Evolutionary conservation across 805 yeast genomes (phyloP), one percentile per base, ranked within the genome.

Genomic region (Schizosaccharomyces pombe): DNA sequence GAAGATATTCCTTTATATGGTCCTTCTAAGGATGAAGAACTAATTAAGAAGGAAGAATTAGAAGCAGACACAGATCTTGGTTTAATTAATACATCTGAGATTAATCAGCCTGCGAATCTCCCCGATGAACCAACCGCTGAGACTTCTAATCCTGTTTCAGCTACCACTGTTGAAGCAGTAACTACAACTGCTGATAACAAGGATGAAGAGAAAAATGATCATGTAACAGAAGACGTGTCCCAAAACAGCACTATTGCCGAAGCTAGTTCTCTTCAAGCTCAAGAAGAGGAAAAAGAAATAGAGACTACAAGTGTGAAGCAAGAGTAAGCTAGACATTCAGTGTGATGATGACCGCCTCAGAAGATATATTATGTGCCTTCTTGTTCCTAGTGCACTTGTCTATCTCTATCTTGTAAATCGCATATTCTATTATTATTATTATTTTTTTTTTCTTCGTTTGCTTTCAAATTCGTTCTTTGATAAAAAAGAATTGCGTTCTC

Each of bases 51-150:
- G 52, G 14, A 47, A 29, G 32, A 47, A 29, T 19, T 30, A 4
- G 52, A 47, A 19, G 52, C 19, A 14, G 32, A 37, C n/a, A n/a
- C n/a, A 37, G 43, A 37, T 37, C 43, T 37, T 37, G 43, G 43
- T 4, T 37, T 37, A 37, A 37, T 37, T 19, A 24, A 37, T 37
- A 14, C 43, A 4, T 24, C 43, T 37, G 8, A 37, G 22, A 37
- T 16, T 14, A 37, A 4, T 24, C n/a, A 37, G 9, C 24, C 43
- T 16, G 6, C 22, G 3, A 37, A 14, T 1, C 9, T n/a, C 11
- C 24, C 22, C 22, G n/a, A 19, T n/a, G 43, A 37, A 4, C 24
- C n/a, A 6, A 43, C 19, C 6, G 49, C 19, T 14, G 26, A 1
- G 4, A 43, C 6, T 9, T 16, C 19, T 11, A 9, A 4, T 6